Evolutionary conservation across 163 green algal species (phyloP).

Genomic region (Trebouxiophyceae sp.): DNA sequence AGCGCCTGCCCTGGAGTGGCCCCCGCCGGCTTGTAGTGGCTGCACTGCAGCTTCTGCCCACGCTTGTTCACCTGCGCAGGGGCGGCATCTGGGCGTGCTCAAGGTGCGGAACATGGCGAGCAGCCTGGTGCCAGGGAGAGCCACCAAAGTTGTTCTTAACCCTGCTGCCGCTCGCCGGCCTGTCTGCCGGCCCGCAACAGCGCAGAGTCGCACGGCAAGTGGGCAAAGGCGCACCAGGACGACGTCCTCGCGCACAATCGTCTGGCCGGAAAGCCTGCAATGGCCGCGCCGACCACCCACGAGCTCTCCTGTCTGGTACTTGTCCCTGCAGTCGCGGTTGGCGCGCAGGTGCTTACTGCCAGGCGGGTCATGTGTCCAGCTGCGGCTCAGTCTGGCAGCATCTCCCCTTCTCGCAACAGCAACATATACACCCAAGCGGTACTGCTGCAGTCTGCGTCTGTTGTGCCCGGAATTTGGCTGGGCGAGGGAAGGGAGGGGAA

Average conservation of each 20-base stretch:
- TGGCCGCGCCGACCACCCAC: background rate
- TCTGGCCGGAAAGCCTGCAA: background rate
- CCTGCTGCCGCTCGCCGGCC: no score
- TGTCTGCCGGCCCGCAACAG: no score
- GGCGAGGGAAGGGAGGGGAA: no score
- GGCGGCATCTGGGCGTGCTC: background rate
- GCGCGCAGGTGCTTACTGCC: slow-evolving; percentile 18
- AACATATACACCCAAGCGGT: no score
- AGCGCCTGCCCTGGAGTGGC: slow-evolving; percentile 6
- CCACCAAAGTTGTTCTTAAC: no score
- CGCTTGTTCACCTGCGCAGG: slow-evolving; percentile 52
- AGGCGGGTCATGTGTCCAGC: no score
- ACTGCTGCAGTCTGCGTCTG: no score
- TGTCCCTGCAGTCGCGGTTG: slow-evolving; percentile 15
- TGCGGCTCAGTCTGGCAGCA: no score
- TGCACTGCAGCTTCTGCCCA: slow-evolving; percentile 59
- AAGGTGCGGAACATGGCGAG: background rate
- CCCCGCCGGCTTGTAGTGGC: slow-evolving; percentile 43
- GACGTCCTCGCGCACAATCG: background rate
- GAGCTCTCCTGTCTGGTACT: background rate
- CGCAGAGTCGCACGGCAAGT: background rate
- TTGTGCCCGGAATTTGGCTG: no score
- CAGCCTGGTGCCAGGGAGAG: background rate
- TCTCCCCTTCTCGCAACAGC: no score
- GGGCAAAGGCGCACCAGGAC: slow-evolving; percentile 5